Percentiles rank a stretch among this genome's conserved stretches.
Evolutionary conservation across 345 rosid species (phyloP).

Genomic region (Aquilaria sinensis): DNA sequence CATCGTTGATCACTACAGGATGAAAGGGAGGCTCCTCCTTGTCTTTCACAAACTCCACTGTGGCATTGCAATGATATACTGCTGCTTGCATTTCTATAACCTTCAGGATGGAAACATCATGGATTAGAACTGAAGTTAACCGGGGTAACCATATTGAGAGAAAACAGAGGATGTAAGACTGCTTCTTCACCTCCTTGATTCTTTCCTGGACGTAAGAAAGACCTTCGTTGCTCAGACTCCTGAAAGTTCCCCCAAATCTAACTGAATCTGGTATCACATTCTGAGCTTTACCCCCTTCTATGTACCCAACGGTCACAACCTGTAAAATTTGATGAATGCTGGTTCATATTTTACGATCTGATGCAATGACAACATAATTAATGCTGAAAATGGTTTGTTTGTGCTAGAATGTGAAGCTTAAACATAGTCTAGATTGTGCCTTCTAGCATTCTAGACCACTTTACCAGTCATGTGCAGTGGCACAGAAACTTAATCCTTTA

Average conservation of each 20-base stretch:
- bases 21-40: conserved; percentile 36
- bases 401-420: background rate
- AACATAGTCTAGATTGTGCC: no score
- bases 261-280: conserved; percentile 55
- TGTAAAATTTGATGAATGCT: conserved; percentile 6
- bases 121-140: no score
- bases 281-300: conserved; percentile 52
- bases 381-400: background rate
- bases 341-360: background rate
- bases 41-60: conserved; percentile 46
- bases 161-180: background rate
- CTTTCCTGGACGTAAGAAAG: conserved; percentile 43
- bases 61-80: conserved; percentile 50
- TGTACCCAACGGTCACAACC: conserved; percentile 64
- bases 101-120: conserved; percentile 18
- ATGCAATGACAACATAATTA: background rate
- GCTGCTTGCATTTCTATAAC: conserved; percentile 55
- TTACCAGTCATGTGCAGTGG: background rate
- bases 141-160: background rate
- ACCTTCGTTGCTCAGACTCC: conserved; percentile 55
- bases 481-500: background rate
- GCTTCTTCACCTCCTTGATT: conserved; percentile 38
- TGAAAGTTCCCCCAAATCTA: conserved; percentile 54
- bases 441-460: background rate
- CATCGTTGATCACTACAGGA: conserved; percentile 54